phyloP scores from a whole-genome alignment of 2,329 filamentous ascomycete species.

The Penicillium sp. region DNA sequence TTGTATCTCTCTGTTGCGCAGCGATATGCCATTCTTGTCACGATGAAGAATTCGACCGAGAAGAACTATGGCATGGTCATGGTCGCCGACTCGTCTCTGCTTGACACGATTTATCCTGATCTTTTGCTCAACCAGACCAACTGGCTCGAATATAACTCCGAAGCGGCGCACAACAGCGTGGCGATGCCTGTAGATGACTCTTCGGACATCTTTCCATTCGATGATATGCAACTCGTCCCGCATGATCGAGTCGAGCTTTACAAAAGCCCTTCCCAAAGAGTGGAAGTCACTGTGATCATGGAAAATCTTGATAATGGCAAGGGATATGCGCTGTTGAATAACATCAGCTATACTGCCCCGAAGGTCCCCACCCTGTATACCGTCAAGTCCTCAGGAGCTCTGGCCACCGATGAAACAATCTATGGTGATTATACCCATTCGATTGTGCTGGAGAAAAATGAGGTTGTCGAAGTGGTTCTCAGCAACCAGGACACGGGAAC shows the following conservation, averaged over 20 bases:
- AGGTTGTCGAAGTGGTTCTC: constrained; percentile 47
- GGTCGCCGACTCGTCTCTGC: constrained; percentile 25
- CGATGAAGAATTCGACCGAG: constrained; percentile 62
- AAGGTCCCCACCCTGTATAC: constrained; percentile 31
- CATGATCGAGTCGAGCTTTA: constrained; percentile 65
- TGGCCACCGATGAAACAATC: constrained; percentile 58
- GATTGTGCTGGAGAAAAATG: constrained; percentile 38
- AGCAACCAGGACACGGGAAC: constrained; percentile 51
- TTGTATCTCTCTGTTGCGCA: constrained; percentile 72
- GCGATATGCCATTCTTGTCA: constrained; percentile 58
- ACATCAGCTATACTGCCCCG: constrained; percentile 28
- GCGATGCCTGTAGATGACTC: constrained; percentile 25
- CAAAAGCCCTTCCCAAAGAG: constrained; percentile 56
- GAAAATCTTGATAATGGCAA: constrained; percentile 69
- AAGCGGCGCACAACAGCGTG: constrained; percentile 39
- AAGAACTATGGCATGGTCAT: constrained; percentile 66
- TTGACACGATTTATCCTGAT: constrained; percentile 38
- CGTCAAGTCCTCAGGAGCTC: constrained; percentile 38
- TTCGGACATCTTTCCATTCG: constrained; percentile 65
- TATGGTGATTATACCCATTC: constrained; percentile 69
- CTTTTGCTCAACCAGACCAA: constrained; percentile 47
- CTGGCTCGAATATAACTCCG: constrained; percentile 67
- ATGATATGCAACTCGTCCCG: constrained; percentile 73
- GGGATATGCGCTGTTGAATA: constrained; percentile 45
- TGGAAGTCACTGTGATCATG: constrained; percentile 67